Evolutionary conservation across 257 asterid species (phyloP).

Genomic region (Fraxinus pennsylvanica): DNA sequence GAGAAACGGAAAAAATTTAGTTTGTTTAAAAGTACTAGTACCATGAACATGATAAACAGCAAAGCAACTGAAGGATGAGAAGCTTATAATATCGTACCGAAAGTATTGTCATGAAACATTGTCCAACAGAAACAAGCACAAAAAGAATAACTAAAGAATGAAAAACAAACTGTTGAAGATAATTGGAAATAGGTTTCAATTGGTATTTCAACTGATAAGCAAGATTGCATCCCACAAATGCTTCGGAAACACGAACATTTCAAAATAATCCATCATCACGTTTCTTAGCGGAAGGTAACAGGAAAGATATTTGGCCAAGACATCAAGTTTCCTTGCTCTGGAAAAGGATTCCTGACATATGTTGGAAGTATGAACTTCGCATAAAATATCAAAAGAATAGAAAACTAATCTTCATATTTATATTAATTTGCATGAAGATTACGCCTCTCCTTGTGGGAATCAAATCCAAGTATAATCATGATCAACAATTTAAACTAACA

Average conservation of each 20-base stretch:
- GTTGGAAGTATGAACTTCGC: background rate
- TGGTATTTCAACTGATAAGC: background rate
- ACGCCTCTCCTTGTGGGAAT: background rate
- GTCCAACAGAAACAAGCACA: background rate
- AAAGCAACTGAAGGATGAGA: background rate
- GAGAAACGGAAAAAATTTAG: constrained; percentile 15
- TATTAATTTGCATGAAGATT: background rate
- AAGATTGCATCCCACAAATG: background rate
- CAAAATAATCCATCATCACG: background rate
- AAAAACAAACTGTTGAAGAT: background rate
- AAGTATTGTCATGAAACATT: background rate
- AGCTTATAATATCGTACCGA: background rate
- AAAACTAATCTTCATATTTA: background rate
- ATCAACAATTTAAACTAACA: background rate
- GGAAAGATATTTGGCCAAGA: background rate
- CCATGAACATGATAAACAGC: background rate
- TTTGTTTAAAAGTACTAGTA: background rate
- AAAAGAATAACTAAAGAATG: background rate
- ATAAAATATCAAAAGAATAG: background rate
- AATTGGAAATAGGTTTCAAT: background rate
- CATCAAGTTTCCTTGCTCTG: background rate
- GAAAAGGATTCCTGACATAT: background rate
- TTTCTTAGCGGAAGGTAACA: background rate
- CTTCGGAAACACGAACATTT: background rate
- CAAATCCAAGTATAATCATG: background rate